Conservation (phyloP, 352 stramenopile genomes). For the Pythium phragmiticola region DNA sequence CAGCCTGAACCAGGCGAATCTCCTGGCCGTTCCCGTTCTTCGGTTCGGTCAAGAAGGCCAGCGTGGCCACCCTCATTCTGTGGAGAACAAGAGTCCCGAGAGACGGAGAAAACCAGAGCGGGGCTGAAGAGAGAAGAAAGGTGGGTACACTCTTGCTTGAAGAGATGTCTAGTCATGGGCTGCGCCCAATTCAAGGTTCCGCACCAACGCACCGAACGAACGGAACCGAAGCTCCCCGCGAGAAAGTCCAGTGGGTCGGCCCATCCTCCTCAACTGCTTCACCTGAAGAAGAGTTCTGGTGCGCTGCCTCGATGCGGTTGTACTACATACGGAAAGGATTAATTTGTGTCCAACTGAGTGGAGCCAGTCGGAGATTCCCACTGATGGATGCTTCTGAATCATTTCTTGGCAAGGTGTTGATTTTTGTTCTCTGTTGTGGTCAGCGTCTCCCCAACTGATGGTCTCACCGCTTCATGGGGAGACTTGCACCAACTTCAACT, state of each 20-base stretch:
- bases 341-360: not conserved
- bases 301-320: too few relatives aligned
- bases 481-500: constrained; percentile 3
- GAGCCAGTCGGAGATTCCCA: too few relatives aligned
- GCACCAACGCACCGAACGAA: not conserved
- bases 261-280: not conserved
- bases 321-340: too few relatives aligned
- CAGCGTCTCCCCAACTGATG: not conserved
- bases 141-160: not conserved
- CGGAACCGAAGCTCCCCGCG: not conserved
- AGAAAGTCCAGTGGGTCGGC: not conserved
- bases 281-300: too few relatives aligned
- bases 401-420: not conserved
- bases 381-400: too few relatives aligned
- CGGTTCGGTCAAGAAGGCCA: not conserved
- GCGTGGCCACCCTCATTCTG: not conserved
- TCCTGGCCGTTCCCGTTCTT: not conserved
- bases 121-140: not conserved
- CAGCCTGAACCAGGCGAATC: constrained; percentile 10
- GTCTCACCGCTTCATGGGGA: not conserved
- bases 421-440: not conserved
- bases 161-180: not conserved
- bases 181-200: not conserved
- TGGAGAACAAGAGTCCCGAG: not conserved
- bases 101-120: not conserved